Conservation (phyloP, 176 grass and related monocot species). For the Stipa capillata region DNA sequence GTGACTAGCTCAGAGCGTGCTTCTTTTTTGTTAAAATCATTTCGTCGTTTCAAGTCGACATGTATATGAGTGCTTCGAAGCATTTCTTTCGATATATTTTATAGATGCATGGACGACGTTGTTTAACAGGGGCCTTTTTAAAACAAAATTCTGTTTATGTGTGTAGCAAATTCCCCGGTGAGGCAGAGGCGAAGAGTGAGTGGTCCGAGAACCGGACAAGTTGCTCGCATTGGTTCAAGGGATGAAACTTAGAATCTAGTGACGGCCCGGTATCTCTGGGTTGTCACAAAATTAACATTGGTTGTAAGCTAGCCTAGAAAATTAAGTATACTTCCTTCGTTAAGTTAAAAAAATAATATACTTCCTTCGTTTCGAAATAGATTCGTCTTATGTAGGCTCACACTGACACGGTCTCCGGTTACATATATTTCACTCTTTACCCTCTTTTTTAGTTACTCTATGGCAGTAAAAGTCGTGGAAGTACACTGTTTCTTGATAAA, state of each 20-base stretch:
- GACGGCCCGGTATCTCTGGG: not conserved
- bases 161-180: not conserved
- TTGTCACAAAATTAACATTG: not conserved
- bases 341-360: not conserved
- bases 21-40: not conserved
- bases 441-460: not conserved
- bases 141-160: too few species aligned
- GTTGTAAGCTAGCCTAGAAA: not conserved
- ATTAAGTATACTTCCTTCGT: not conserved
- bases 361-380: not conserved
- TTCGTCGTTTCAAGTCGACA: not conserved
- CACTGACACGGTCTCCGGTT: not conserved
- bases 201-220: not conserved
- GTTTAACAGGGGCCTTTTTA: not conserved
- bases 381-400: not conserved
- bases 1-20: not conserved
- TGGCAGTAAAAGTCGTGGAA: too few species aligned
- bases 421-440: not conserved
- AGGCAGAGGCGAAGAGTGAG: not conserved
- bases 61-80: not conserved
- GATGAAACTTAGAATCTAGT: not conserved
- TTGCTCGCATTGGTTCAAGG: not conserved
- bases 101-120: not conserved
- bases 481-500: not conserved
- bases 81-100: not conserved